Evolutionary conservation across 1,284 basidiomycete genomes (phyloP).

Genomic region (Apiotrichum gracile): DNA sequence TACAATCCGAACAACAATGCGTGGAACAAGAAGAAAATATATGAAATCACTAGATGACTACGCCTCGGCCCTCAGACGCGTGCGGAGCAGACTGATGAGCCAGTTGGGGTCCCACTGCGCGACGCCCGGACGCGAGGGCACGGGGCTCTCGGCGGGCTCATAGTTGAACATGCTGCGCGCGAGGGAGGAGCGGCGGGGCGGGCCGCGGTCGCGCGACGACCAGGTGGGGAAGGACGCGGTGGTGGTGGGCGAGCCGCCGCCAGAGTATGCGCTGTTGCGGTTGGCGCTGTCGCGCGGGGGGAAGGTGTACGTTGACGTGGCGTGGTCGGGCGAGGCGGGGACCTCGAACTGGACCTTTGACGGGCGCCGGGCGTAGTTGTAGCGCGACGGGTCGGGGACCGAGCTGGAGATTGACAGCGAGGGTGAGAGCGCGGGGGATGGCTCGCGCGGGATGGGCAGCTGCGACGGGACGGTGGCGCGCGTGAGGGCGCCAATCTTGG

Average conservation of each 20-base stretch:
- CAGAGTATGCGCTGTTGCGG: not conserved
- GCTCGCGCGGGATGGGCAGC: conserved; percentile 1
- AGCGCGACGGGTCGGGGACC: not conserved
- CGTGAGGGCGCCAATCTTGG: conserved; percentile 19
- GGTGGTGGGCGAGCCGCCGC: not conserved
- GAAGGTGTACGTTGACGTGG: conserved; percentile 24
- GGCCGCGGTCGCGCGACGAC: conserved; percentile 6
- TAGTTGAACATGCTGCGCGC: conserved; percentile 10
- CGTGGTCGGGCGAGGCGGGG: not conserved
- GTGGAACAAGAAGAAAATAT: too few species aligned
- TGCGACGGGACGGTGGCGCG: conserved; percentile 1
- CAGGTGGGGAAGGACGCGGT: conserved; percentile 1
- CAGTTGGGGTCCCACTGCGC: conserved; percentile 41
- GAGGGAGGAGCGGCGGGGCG: conserved; percentile 17
- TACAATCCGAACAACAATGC: too few species aligned
- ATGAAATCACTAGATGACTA: too few species aligned
- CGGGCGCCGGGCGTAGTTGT: conserved; percentile 28
- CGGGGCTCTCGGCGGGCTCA: not conserved
- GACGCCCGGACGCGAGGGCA: conserved; percentile 19
- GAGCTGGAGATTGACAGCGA: conserved; percentile 3
- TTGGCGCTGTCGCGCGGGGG: conserved; percentile 6
- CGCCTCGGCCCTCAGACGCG: conserved; percentile 15
- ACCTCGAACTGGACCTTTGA: conserved; percentile 45
- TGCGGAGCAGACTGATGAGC: conserved; percentile 34
- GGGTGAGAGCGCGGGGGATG: conserved; percentile 1